phyloP scores from a whole-genome alignment of 1,139 yeast species.

The Pichia sp. region DNA sequence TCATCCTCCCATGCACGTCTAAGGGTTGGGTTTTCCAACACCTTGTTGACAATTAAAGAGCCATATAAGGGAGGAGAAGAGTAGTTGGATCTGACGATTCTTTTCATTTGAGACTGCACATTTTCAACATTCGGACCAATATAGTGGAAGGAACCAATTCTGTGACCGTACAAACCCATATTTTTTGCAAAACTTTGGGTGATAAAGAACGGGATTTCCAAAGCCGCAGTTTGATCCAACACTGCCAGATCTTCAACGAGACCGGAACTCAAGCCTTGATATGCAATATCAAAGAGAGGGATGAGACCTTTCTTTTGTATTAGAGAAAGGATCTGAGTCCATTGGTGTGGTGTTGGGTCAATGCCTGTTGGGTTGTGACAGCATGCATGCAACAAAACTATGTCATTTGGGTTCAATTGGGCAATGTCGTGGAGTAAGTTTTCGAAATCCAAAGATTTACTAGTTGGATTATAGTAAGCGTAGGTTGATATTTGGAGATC shows the following conservation, averaged over 20 bases:
- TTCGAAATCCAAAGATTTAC: constrained; percentile 48
- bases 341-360: constrained; percentile 75
- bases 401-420: constrained; percentile 44
- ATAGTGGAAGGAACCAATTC: constrained; percentile 83
- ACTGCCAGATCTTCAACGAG: constrained; percentile 41
- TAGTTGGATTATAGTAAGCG: constrained; percentile 48
- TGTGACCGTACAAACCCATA: constrained; percentile 95
- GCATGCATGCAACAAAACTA: constrained; percentile 83
- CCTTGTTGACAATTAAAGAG: not conserved
- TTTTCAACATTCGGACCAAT: constrained; percentile 29
- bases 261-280: constrained; percentile 91
- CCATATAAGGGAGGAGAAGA: not conserved
- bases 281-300: constrained; percentile 85
- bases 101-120: not conserved
- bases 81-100: constrained; percentile 57
- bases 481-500: constrained; percentile 33
- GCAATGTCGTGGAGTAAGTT: constrained; percentile 38
- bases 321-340: constrained; percentile 64
- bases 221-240: constrained; percentile 33
- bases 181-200: constrained; percentile 95
- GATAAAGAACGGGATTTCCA: constrained; percentile 33
- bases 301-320: constrained; percentile 50
- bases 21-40: not conserved
- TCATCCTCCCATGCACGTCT: not conserved
- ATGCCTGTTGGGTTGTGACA: constrained; percentile 97